Evolutionary conservation across 495 filamentous ascomycete species (phyloP).

Genomic region (Aspergillus panamensis): DNA sequence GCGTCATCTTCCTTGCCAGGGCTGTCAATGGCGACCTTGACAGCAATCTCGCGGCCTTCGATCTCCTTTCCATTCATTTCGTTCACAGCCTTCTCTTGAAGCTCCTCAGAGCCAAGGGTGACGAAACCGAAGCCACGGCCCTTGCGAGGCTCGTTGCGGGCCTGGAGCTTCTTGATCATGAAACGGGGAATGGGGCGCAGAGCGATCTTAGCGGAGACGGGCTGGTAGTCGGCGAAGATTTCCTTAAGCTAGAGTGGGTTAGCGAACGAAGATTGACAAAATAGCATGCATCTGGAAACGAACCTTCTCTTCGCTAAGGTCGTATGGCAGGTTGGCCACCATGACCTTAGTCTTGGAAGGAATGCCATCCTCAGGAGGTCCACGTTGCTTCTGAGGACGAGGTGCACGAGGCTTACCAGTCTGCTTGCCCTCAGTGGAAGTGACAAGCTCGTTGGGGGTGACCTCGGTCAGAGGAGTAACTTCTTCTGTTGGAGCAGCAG

Average conservation of each 20-base stretch:
- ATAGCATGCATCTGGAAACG: conserved; percentile 17
- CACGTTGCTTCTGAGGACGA: conserved; percentile 66
- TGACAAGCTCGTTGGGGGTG: conserved; percentile 51
- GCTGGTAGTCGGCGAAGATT: conserved; percentile 84
- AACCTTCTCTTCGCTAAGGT: conserved; percentile 96
- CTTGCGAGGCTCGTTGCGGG: conserved; percentile 96
- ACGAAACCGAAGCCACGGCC: conserved; percentile 99
- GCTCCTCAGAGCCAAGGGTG: conserved; percentile 87
- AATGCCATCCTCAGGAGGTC: conserved; percentile 95
- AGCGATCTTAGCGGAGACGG: conserved; percentile 93
- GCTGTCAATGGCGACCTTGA: conserved; percentile 99
- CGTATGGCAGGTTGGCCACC: conserved; percentile 98
- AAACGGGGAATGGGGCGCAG: conserved; percentile 97
- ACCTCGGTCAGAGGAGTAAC: conserved; percentile 41
- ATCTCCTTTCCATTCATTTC: conserved; percentile 99
- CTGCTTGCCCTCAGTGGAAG: conserved; percentile 61
- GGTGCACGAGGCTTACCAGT: conserved; percentile 48
- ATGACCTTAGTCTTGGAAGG: conserved; percentile 99
- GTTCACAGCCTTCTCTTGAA: conserved; percentile 90
- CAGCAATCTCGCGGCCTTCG: conserved; percentile 96
- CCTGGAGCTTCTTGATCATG: conserved; percentile 99
- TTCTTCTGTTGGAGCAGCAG: conserved; percentile 23
- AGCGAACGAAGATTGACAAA: conserved; percentile 26
- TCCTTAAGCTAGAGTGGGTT: conserved; percentile 78
- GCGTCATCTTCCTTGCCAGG: conserved; percentile 96